phyloP scores from a whole-genome alignment of 371 early-diverging fungal species.

The Actinomucor elegans region DNA sequence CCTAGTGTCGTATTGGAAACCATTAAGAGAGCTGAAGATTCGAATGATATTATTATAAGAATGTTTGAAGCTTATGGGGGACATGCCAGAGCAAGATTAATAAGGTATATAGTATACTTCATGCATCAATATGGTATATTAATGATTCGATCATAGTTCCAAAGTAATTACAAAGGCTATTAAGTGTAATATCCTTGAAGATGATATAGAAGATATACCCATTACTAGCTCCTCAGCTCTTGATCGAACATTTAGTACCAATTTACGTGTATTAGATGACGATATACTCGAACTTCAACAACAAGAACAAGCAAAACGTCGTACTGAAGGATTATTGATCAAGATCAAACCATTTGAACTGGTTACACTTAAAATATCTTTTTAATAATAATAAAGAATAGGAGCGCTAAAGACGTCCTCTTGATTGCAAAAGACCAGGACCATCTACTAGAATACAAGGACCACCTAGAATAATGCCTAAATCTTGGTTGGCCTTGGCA shows the following conservation, averaged over 20 bases:
- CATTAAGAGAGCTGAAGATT: constrained; percentile 81
- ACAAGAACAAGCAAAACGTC: constrained; percentile 28
- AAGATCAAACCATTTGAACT: constrained; percentile 64
- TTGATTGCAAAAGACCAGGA: constrained; percentile 17
- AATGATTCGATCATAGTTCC: constrained; percentile 22
- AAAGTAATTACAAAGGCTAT: constrained; percentile 50
- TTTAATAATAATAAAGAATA: constrained; percentile 18
- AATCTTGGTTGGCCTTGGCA: constrained; percentile 35
- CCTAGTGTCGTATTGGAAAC: constrained; percentile 86
- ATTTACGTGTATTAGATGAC: constrained; percentile 38
- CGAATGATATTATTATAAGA: constrained; percentile 68
- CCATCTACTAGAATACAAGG: constrained; percentile 76
- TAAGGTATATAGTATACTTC: constrained; percentile 40
- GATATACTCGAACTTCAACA: constrained; percentile 39
- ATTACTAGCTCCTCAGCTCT: constrained; percentile 11
- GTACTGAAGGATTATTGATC: constrained; percentile 40
- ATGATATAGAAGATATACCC: constrained; percentile 43
- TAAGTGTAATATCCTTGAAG: constrained; percentile 82
- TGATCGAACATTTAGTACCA: constrained; percentile 39
- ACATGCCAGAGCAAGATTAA: constrained; percentile 59
- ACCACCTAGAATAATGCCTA: constrained; percentile 68
- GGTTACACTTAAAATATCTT: constrained; percentile 54
- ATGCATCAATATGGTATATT: background rate
- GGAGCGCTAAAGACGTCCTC: background rate
- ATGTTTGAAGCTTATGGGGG: constrained; percentile 90